These are phyloP conservation scores for Apophysomyces variabilis DNA, from an alignment of 371 early-diverging fungal species.

Conservation along the genomic window DNA sequence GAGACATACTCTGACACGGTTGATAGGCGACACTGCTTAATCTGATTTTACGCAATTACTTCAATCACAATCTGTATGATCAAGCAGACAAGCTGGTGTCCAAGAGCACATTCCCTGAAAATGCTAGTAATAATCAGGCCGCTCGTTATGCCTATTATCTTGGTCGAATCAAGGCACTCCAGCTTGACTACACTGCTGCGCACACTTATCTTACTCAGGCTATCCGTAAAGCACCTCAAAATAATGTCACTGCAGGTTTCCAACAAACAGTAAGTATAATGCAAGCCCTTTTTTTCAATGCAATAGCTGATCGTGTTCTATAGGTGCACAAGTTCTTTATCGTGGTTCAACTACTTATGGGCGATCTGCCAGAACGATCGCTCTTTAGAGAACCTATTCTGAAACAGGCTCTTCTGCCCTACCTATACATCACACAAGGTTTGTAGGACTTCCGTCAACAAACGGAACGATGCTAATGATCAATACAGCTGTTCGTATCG, in stretches of 20 bases:
- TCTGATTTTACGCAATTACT: slow-evolving; percentile 86
- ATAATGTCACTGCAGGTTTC: slow-evolving; percentile 88
- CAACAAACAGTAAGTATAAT: slow-evolving; percentile 76
- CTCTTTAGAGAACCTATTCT: slow-evolving; percentile 88
- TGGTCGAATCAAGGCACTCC: slow-evolving; percentile 93
- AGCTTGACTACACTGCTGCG: slow-evolving; percentile 93
- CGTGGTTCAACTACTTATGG: slow-evolving; percentile 96
- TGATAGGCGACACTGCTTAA: slow-evolving; percentile 88
- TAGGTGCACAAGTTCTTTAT: slow-evolving; percentile 91
- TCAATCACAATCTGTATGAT: slow-evolving; percentile 90
- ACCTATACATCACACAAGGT: slow-evolving; percentile 92
- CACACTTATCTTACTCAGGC: slow-evolving; percentile 90
- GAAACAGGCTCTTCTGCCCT: slow-evolving; percentile 85
- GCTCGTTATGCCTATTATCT: slow-evolving; percentile 96
- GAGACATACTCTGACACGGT: neutral
- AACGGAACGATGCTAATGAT: neutral
- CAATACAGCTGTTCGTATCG: slow-evolving; percentile 85
- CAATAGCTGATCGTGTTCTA: neutral
- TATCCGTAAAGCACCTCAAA: slow-evolving; percentile 94
- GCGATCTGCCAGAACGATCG: slow-evolving; percentile 95
- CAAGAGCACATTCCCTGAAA: slow-evolving; percentile 91
- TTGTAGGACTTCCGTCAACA: slow-evolving; percentile 2
- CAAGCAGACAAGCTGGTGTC: slow-evolving; percentile 96
- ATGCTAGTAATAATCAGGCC: slow-evolving; percentile 90
- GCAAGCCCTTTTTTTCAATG: neutral